Base-by-base conservation (phyloP, 2,329 filamentous ascomycete species). In the Neocatenulostroma microsporum region DNA sequence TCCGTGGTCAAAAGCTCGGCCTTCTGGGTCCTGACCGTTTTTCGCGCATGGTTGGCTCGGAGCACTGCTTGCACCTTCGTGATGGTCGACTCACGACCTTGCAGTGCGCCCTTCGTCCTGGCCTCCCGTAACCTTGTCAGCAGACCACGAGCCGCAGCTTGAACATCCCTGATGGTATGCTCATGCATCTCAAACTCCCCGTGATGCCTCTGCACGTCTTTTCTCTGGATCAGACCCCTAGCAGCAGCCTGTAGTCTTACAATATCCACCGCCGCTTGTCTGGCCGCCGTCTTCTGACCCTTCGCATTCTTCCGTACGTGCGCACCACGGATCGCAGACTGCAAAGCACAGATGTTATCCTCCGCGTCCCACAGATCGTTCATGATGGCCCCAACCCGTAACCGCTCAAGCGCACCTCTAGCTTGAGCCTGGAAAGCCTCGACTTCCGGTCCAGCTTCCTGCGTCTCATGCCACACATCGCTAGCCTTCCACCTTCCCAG, bases 291-390 rank as follows among this genome's bases (percentile, higher is more conserved):
- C 53, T 87, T 72, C 51, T 81, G 72, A 54, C 62, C 52, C 28
- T 57, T 59, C 3, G 67, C 55, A 6, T 58, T 54, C 14, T 58
- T 48, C 40, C 70, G 60, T 39, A 64, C 54, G 13, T 69, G 46
- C 10, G 63, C 61, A 39, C 68, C 70, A 45, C 68, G 61, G 30
- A 79, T 69, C 28, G 80, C 78, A 10, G 88, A 78, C 60, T 98
- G 91, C 5, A 98, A 68, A 33, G 93, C 80, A 30, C 86, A 63
- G 14, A 98, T 62, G 58, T 73, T 69, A 17, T 80, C 72, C 60
- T 98, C 91, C 11, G 76, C 72, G 44, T 91, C 82, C 91, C 91
- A 98, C 3, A 98, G 72, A 20, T 74, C 62, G 51, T 94, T 82
- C 89, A 98, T 96, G 41, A 78, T 73, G 30, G 82, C 70, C 6